Percentiles rank a stretch among this genome's conserved stretches.
Conservation (phyloP, 2,329 filamentous ascomycete genomes). For the Monosporascus ibericus region DNA sequence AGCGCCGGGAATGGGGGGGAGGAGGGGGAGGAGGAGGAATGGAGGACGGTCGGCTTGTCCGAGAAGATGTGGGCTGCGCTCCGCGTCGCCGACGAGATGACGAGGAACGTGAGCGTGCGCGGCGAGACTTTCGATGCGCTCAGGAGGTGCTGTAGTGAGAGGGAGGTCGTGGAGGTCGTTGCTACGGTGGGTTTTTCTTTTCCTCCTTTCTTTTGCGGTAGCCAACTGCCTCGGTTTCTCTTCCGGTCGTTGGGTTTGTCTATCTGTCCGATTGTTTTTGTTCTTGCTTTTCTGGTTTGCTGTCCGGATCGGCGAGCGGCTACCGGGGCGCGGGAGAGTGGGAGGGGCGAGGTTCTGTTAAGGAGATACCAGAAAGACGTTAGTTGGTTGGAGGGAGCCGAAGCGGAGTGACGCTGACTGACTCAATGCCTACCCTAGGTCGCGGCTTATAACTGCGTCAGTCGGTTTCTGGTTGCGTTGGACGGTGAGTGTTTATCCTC, state of each 20-base stretch:
- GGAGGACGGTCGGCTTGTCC: conserved; percentile 33
- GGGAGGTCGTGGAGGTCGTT: conserved; percentile 75
- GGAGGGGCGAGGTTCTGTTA: too few relatives aligned
- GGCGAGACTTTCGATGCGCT: conserved; percentile 63
- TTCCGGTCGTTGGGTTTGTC: too few relatives aligned
- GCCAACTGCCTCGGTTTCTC: too few relatives aligned
- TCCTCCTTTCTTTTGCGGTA: neutral
- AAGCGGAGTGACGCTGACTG: neutral
- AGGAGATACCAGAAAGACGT: too few relatives aligned
- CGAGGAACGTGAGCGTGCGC: conserved; percentile 60
- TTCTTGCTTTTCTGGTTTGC: too few relatives aligned
- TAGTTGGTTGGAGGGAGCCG: too few relatives aligned
- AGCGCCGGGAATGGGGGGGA: conserved; percentile 11
- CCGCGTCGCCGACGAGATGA: conserved; percentile 79
- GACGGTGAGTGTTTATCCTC: conserved; percentile 50
- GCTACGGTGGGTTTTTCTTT: conserved; percentile 50
- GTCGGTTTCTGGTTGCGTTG: conserved; percentile 74
- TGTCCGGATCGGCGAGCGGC: too few relatives aligned
- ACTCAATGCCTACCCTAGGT: conserved; percentile 28
- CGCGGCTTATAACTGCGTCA: conserved; percentile 80
- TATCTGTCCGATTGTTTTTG: too few relatives aligned
- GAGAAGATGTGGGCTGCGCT: conserved; percentile 63
- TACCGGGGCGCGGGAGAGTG: too few relatives aligned
- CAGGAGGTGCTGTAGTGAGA: conserved; percentile 56
- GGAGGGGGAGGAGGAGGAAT: conserved; percentile 17